A percentile compares a stretch with the other conserved stretches of the same genome.
These are phyloP conservation scores for Helicostylum pulchrum DNA, from an alignment of 192 early-diverging fungal species.

Conservation along the genomic window DNA sequence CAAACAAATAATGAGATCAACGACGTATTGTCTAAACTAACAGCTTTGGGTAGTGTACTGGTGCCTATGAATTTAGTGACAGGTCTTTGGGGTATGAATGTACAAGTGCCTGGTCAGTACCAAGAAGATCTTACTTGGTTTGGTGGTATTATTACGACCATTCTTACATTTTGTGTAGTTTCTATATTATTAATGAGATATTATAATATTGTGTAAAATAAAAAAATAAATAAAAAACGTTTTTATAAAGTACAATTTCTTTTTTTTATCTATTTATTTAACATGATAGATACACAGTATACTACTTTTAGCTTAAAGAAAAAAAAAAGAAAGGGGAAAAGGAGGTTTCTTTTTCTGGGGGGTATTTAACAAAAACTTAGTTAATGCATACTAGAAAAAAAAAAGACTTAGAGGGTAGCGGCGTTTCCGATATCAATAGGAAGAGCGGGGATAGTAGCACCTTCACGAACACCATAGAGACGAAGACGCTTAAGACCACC, in stretches of 20 bases:
- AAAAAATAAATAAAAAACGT: background rate
- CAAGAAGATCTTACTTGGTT: conserved; percentile 27
- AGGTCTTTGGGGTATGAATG: conserved; percentile 68
- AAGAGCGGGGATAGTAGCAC: conserved; percentile 31
- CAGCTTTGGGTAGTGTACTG: conserved; percentile 52
- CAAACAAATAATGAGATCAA: conserved; percentile 57
- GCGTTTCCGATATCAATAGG: conserved; percentile 18
- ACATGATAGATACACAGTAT: no score
- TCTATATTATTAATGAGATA: conserved; percentile 31
- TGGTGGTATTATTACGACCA: conserved; percentile 27
- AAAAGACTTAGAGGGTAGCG: background rate
- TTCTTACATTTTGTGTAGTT: conserved; percentile 30
- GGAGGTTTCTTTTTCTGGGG: background rate
- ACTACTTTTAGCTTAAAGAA: no score
- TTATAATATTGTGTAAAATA: conserved; percentile 35
- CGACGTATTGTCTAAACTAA: conserved; percentile 49
- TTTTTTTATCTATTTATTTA: no score
- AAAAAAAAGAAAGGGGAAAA: no score
- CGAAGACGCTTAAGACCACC: conserved; percentile 88
- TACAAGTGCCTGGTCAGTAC: conserved; percentile 58
- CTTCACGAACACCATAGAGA: conserved; percentile 62
- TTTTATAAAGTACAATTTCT: no score
- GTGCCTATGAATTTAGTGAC: conserved; percentile 64
- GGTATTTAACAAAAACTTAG: no score
- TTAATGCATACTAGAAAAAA: no score